Percentiles rank a stretch among this genome's conserved stretches.
Evolutionary conservation across 352 stramenopile species (phyloP).

Genomic region (Hyphochytrium catenoides): DNA sequence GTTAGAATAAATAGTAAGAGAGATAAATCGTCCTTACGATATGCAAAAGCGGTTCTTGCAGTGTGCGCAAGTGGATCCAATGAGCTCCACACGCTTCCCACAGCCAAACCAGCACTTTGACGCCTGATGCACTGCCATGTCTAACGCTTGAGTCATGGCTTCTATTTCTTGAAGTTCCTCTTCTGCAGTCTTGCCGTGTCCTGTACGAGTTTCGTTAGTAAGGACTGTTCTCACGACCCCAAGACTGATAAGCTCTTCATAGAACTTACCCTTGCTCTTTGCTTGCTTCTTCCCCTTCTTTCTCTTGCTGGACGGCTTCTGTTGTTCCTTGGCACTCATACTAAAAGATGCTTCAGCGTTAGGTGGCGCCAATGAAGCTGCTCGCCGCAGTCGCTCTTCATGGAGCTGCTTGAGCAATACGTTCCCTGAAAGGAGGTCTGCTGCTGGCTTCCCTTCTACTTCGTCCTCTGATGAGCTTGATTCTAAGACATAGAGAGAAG

Average conservation of each 20-base stretch:
- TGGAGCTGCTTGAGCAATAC: slow-evolving; percentile 31
- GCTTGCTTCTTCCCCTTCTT: slow-evolving; percentile 24
- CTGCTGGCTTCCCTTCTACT: slow-evolving; percentile 4
- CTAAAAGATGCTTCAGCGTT: slow-evolving; percentile 2
- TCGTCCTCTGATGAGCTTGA: slow-evolving; percentile 7
- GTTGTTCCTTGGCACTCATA: slow-evolving; percentile 2
- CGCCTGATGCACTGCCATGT: slow-evolving; percentile 17
- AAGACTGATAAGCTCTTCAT: background rate
- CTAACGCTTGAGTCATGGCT: slow-evolving; percentile 37
- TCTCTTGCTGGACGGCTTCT: slow-evolving; percentile 20
- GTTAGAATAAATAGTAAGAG: background rate
- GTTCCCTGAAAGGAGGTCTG: slow-evolving; percentile 13
- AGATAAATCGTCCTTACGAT: background rate
- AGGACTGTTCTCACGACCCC: slow-evolving; percentile 2
- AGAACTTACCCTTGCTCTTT: slow-evolving; percentile 5
- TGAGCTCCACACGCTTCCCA: background rate
- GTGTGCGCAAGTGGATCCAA: background rate
- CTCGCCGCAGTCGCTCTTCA: slow-evolving; percentile 22
- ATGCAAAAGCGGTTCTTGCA: background rate
- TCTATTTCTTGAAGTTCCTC: slow-evolving; percentile 25
- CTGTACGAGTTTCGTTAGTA: slow-evolving; percentile 1
- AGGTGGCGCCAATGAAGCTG: slow-evolving; percentile 10
- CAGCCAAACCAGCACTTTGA: background rate
- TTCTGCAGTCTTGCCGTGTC: slow-evolving; percentile 13
- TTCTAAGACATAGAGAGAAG: too few species aligned